These are phyloP conservation scores for Naganishia onofrii DNA, from an alignment of 768 basidiomycete genomes.

Conservation along the genomic window DNA sequence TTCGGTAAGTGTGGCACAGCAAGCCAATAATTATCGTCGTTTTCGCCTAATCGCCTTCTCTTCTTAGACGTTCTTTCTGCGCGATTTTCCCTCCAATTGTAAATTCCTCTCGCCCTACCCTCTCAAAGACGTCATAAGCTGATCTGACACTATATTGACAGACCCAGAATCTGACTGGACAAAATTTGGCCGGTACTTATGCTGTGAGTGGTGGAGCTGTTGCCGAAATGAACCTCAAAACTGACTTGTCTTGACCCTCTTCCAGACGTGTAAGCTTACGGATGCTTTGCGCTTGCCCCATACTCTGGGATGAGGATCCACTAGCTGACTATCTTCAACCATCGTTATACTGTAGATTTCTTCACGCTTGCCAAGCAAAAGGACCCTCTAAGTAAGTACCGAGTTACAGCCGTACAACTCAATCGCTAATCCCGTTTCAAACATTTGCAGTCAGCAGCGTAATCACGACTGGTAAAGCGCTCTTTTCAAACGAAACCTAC, in stretches of 20 bases:
- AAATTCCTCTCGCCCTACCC: no score
- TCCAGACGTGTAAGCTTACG: neutral
- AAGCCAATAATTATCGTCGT: no score
- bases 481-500: neutral
- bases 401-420: neutral
- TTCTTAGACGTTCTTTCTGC: conserved; percentile 27
- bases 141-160: neutral
- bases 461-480: conserved; percentile 25
- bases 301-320: no score
- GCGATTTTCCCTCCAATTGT: conserved; percentile 32
- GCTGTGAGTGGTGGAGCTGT: conserved; percentile 11
- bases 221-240: neutral
- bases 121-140: no score
- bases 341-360: conserved; percentile 16
- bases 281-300: no score
- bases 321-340: no score
- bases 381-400: conserved; percentile 30
- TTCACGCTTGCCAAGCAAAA: conserved; percentile 35
- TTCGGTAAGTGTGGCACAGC: neutral
- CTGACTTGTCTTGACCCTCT: no score
- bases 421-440: neutral
- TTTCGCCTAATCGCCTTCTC: no score
- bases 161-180: conserved; percentile 35
- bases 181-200: conserved; percentile 31
- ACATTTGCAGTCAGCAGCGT: conserved; percentile 20